A percentile compares a stretch with the other conserved stretches of the same genome.
phyloP scores from a whole-genome alignment of 2,329 filamentous ascomycete genomes.

The Neofusicoccum sp. region DNA sequence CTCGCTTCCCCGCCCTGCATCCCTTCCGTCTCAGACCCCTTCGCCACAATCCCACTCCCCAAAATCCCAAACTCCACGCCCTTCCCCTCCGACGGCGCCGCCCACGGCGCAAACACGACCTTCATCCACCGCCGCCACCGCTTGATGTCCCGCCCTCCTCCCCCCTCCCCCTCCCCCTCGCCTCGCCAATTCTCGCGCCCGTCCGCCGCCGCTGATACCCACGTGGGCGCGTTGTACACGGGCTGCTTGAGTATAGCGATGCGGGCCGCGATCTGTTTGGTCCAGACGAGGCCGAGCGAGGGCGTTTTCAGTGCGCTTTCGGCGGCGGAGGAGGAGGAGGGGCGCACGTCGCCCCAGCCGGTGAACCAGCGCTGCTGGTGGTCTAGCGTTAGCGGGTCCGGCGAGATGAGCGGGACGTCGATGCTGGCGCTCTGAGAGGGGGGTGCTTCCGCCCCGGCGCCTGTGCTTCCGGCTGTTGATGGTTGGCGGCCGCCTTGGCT shows the following conservation, averaged over 20 bases:
- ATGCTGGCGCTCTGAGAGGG: constrained; percentile 10
- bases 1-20: not conserved
- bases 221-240: constrained; percentile 40
- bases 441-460: constrained; percentile 4
- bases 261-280: constrained; percentile 80
- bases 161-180: constrained; percentile 24
- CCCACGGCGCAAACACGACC: constrained; percentile 85
- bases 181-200: constrained; percentile 42
- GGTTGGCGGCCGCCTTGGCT: not conserved
- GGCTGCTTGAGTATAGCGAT: constrained; percentile 76
- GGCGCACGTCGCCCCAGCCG: constrained; percentile 63
- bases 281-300: constrained; percentile 84
- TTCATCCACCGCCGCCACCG: constrained; percentile 77
- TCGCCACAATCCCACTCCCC: constrained; percentile 54
- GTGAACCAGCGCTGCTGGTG: constrained; percentile 95
- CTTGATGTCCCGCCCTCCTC: constrained; percentile 45
- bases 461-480: constrained; percentile 20
- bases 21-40: not conserved
- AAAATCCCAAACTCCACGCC: constrained; percentile 74
- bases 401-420: constrained; percentile 38
- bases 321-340: constrained; percentile 22
- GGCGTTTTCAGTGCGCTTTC: constrained; percentile 89
- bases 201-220: constrained; percentile 34
- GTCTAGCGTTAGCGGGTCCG: constrained; percentile 67
- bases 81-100: constrained; percentile 50